Percentiles rank a stretch among this genome's conserved stretches.
Evolutionary conservation across 78 protist genomes (phyloP).

Genomic region (Tieghemostelium lacteum): DNA sequence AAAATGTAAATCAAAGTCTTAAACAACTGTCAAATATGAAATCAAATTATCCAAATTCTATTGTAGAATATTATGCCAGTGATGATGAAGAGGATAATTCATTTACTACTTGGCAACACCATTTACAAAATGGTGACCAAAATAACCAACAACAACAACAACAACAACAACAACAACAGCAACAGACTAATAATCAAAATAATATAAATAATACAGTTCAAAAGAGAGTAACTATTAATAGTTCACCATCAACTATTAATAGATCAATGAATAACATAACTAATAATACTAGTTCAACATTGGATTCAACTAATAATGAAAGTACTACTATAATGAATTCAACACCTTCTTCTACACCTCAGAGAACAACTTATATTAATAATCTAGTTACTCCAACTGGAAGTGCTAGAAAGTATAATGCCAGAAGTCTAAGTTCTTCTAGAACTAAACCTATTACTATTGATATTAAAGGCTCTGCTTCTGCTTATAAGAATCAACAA

Average conservation of each 20-base stretch:
- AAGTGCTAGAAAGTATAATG: neutral
- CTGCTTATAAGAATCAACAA: no score
- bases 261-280: no score
- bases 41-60: neutral
- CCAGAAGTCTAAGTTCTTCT: no score
- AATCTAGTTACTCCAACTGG: neutral
- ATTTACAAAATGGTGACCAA: neutral
- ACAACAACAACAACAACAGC: neutral
- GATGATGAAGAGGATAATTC: conserved; percentile 31
- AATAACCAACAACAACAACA: neutral
- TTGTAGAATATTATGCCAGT: conserved; percentile 18
- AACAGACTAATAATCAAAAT: neutral
- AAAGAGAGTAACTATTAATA: neutral
- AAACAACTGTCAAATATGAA: neutral
- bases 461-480: no score
- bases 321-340: no score
- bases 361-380: neutral
- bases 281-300: no score
- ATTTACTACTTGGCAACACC: conserved; percentile 35
- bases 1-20: neutral
- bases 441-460: no score
- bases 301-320: no score
- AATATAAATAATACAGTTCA: neutral
- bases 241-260: no score
- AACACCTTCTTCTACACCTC: neutral